Base-by-base conservation (phyloP, 169 alveolate genomes). In the Plasmodium gaboni region DNA sequence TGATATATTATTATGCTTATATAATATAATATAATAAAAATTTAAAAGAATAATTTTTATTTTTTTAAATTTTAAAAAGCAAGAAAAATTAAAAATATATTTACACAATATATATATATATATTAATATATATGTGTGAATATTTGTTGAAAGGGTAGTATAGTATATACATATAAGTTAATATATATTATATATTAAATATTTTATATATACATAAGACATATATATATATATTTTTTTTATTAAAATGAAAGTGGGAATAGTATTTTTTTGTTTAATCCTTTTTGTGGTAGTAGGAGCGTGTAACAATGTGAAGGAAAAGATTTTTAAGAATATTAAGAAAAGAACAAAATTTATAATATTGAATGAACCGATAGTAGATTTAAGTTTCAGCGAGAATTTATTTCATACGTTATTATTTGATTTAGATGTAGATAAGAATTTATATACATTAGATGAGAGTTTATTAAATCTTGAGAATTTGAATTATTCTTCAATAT, bases 281-380 rank as follows among this genome's bases (percentile, higher is more conserved):
- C 48, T 69, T 15, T 46, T 19, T 19, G 42, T 48, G 9, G 48
- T n/a, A 26, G 7, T 67, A 28, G 64, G 42, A 69, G 48, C 15
- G 32, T 70, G 92, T 38, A 22, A 17, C 5, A 24, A 57, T 19
- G 32, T 86, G 15, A 86, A 86, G 68, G 76, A 86, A 15, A 86
- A 46, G 48, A n/a, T 86, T 32, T 86, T 86, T 86, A 19, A 46
- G 12, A 65, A 38, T 26, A 17, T 86, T 24, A 70, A 38, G 44
- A 86, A 26, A 15, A 53, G 51, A 64, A 86, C 92, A 1, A 69
- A 60, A 32, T 70, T 86, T 60, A 12, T 86, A 24, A 38, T 86
- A 28, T 28, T 70, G 13, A 86, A 86, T n/a, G 92, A 86, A 17
- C 92, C 92, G 8, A 71, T 86, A 24, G 61, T 86, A 4, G 63